These are phyloP conservation scores for Blumeria graminis DNA, from an alignment of 2,329 filamentous ascomycete genomes.

Conservation along the genomic window DNA sequence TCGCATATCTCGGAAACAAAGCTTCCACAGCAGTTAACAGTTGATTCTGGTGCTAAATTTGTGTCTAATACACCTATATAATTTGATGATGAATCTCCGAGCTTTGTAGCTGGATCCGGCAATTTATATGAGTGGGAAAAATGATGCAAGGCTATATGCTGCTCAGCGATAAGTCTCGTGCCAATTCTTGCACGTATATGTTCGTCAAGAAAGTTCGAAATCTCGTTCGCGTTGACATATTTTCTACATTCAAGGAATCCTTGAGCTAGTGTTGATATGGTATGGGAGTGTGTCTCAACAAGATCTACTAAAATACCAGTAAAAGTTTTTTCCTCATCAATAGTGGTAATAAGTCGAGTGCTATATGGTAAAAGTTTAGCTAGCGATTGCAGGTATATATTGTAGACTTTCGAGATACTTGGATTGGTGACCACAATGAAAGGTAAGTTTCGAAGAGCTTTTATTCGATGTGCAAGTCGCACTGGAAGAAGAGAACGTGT, in stretches of 20 bases:
- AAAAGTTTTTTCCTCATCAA: conserved; percentile 76
- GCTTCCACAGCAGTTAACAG: conserved; percentile 63
- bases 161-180: conserved; percentile 80
- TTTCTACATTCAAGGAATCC: conserved; percentile 84
- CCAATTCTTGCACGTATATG: conserved; percentile 86
- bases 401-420: conserved; percentile 81
- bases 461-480: conserved; percentile 78
- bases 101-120: conserved; percentile 24
- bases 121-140: conserved; percentile 48
- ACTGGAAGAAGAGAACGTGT: conserved; percentile 79
- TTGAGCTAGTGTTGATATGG: conserved; percentile 73
- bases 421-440: conserved; percentile 98
- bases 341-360: conserved; percentile 32
- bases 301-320: conserved; percentile 83
- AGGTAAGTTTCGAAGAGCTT: conserved; percentile 75
- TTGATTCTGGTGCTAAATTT: conserved; percentile 53
- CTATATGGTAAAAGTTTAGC: conserved; percentile 68
- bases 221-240: conserved; percentile 61
- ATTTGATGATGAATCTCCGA: conserved; percentile 25
- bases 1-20: conserved; percentile 95
- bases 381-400: conserved; percentile 85
- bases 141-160: conserved; percentile 79
- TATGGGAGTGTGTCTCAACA: conserved; percentile 86
- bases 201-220: conserved; percentile 81
- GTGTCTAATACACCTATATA: conserved; percentile 96